Evolutionary conservation across 108 stramenopile genomes (phyloP), one percentile per base, ranked within the genome.

Genomic region (Skeletonema menzelii): DNA sequence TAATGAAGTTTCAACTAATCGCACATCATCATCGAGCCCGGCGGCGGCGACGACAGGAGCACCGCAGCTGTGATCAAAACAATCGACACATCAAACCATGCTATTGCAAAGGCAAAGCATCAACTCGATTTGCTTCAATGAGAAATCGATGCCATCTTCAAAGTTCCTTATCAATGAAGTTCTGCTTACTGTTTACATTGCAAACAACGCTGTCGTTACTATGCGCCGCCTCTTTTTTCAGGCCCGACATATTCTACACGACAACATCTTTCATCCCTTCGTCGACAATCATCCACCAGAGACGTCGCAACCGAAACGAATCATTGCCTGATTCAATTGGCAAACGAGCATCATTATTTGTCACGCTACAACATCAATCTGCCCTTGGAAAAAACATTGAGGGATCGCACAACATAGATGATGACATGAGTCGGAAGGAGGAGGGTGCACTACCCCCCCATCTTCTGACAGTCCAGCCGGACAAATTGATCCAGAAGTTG

Each of bases 381-480:
- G 20, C 44, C 6, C 37, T 53, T 20, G 28, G 34, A 26, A 35
- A 7, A 32, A 4, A 20, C 1, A 62, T 37, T 0, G 37, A 70
- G 34, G 35, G 59, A 49, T 34, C 47, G 1, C 17, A 63, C 53
- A 58, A 70, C 20, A 27, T 59, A 13, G 40, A 69, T 38, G 34
- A 69, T 28, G 35, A 69, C 14, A 19, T 66, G 27, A 8, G 31
- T 8, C 1, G 19, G 13, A 57, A 67, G 2, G 55, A 53, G 2
- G 35, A 32, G 5, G 31, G 6, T 7, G 1, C 31, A 30, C 3
- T 4, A 30, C 30, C 26, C 12, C 19, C 34, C 1, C 42, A 27
- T 37, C 69, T 69, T 26, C 59, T 71, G 47, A 67, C 70, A 2
- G 11, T 66, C 1, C 62, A 60, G 13, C 69, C 77, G 5, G 22